Evolutionary conservation across 1,139 yeast genomes (phyloP), one percentile per base, ranked within the genome.

Genomic region (Pneumocystis oryctolagi): DNA sequence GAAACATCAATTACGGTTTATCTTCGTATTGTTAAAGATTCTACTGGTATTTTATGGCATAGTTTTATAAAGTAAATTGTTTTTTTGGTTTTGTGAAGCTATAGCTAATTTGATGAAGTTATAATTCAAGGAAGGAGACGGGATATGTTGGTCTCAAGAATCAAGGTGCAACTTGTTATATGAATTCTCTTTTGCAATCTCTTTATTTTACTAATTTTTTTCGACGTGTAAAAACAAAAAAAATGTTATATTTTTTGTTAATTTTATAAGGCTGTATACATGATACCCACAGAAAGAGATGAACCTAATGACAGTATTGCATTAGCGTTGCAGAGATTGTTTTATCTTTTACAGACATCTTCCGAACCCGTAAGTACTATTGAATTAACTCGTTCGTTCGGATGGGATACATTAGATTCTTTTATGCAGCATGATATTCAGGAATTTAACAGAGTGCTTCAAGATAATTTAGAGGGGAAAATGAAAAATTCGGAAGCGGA

Each of bases 371-470:
- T 90, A 3, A 94, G 88, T 64, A 92, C 99, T 0, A 73, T 82
- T 67, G 96, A 89, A 71, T 78, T 92, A 65, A 92, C 98, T 0
- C 82, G 83, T 66, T 85, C 97, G 0, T 92, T 92, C 77, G 98
- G 99, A 12, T 92, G 99, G 99, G 96, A 90, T 72, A 82, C 89
- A 9, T 85, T 85, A 12, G 98, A 92, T 70, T 96, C 97, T 0
- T 94, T 92, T 73, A 88, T 96, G 6, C 99, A 92, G 74, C 98
- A 92, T 73, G 99, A 92, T 72, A 97, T 92, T 18, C 98, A 94
- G 73, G 99, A 92, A 73, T 79, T 94, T 73, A 89, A 90, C 72
- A 84, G 99, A 70, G 90, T 94, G 56, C 79, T 92, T 71, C 92
- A 94, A 97, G 99, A 92, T 73, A 84, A 86, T 69, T 78, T 92